Percentiles rank a stretch among this genome's conserved stretches.
phyloP scores from a whole-genome alignment of 257 asterid genomes.

The Solanum phureja region DNA sequence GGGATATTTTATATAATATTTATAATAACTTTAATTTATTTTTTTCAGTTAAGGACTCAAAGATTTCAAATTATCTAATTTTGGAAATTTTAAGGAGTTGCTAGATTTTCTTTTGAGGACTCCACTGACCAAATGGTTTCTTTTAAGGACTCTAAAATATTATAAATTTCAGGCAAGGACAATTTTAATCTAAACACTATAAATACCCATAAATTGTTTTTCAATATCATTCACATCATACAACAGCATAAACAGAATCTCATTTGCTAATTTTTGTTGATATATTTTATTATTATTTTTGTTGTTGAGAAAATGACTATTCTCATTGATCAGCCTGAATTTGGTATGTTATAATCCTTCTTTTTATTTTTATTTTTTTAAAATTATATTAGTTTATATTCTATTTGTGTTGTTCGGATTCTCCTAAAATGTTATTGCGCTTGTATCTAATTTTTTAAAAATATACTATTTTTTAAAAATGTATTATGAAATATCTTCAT shows the following conservation, averaged over 20 bases:
- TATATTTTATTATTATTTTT: not conserved
- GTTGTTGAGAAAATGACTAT: conserved; percentile 41
- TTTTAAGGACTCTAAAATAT: not conserved
- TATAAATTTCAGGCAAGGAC: conserved; percentile 37
- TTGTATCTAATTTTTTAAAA: no score
- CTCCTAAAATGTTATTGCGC: not conserved
- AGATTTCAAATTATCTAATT: not conserved
- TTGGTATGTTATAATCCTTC: conserved; percentile 18
- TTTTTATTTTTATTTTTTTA: not conserved
- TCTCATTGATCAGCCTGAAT: conserved; percentile 35
- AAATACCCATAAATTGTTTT: conserved; percentile 16
- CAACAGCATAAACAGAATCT: not conserved
- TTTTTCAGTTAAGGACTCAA: conserved; percentile 30
- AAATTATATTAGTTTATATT: not conserved
- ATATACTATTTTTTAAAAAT: no score
- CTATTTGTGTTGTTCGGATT: fast-evolving
- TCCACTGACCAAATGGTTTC: not conserved
- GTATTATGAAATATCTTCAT: no score
- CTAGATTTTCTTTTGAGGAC: conserved; percentile 30
- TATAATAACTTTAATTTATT: not conserved
- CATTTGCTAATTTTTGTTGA: not conserved
- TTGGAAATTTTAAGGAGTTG: not conserved
- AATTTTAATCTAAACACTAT: conserved; percentile 23
- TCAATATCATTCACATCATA: not conserved
- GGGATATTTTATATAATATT: not conserved